Percentiles rank a stretch among this genome's conserved stretches.
Conservation (phyloP, 257 asterid species). For the Solanum megistacrolobum region DNA sequence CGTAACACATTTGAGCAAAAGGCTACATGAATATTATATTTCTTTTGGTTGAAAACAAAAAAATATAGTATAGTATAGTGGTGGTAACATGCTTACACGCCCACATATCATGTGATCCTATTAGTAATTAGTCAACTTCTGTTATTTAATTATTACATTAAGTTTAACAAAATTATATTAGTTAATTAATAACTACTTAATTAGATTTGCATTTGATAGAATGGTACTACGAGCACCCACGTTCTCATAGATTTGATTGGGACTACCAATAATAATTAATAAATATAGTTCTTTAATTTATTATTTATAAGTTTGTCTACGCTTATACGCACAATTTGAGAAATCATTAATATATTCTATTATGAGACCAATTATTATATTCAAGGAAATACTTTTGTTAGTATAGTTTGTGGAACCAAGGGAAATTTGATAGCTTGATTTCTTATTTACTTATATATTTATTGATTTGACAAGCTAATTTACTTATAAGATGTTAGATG, state of each 20-base stretch:
- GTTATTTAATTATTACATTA: neutral
- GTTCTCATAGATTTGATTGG: neutral
- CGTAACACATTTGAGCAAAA: neutral
- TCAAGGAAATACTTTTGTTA: neutral
- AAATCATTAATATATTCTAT: neutral
- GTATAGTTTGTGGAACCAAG: neutral
- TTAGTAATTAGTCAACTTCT: constrained; percentile 1
- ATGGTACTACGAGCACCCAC: neutral
- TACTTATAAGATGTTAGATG: too few relatives aligned
- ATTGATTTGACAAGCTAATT: neutral
- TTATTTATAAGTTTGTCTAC: neutral
- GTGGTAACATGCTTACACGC: neutral
- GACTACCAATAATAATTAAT: neutral
- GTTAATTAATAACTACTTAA: neutral
- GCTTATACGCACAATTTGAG: neutral
- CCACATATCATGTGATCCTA: constrained; percentile 15
- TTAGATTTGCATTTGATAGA: neutral
- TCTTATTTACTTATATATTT: neutral
- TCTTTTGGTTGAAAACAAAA: neutral
- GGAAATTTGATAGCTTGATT: neutral
- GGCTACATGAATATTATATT: neutral
- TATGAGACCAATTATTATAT: neutral
- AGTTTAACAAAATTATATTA: neutral
- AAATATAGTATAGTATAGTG: neutral
- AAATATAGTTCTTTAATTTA: neutral